Percentiles rank a stretch among this genome's conserved stretches.
These are phyloP conservation scores for Wallacemonas sp. DNA, from an alignment of 208 protist genomes.

Conservation along the genomic window DNA sequence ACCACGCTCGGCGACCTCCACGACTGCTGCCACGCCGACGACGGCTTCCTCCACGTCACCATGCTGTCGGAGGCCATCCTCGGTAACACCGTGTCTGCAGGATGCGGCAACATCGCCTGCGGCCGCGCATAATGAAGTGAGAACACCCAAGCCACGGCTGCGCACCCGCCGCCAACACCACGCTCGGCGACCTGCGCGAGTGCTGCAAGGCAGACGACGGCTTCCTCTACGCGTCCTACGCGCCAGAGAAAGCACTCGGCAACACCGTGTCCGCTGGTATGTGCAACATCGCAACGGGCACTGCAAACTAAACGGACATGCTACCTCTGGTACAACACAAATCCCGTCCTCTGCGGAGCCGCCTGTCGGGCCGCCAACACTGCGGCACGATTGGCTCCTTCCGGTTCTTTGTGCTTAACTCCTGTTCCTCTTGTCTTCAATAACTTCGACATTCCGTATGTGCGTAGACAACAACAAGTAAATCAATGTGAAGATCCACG, in stretches of 20 bases:
- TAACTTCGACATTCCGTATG: not conserved
- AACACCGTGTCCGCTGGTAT: not conserved
- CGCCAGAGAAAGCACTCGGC: conserved; percentile 20
- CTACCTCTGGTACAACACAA: not conserved
- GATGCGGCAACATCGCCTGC: not conserved
- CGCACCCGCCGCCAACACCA: conserved; percentile 8
- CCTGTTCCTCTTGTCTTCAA: too few relatives aligned
- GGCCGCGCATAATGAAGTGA: not conserved
- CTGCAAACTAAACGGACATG: not conserved
- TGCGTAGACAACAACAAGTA: not conserved
- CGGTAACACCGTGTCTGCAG: conserved; percentile 3
- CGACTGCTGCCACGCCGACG: conserved; percentile 21
- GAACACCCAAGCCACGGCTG: not conserved
- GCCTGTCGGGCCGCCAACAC: not conserved
- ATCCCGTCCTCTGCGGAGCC: not conserved
- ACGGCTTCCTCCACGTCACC: conserved; percentile 32
- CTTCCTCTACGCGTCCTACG: conserved; percentile 39
- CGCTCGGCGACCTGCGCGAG: conserved; percentile 35
- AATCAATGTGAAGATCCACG: not conserved
- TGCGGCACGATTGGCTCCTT: too few relatives aligned
- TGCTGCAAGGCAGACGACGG: conserved; percentile 34
- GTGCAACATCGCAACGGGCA: conserved; percentile 12
- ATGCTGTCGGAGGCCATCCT: conserved; percentile 17
- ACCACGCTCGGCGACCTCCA: conserved; percentile 26
- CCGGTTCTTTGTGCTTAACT: too few relatives aligned